Percentiles rank a stretch among this genome's conserved stretches.
phyloP scores from a whole-genome alignment of 2,329 filamentous ascomycete species.

The Trichoderma sp. region DNA sequence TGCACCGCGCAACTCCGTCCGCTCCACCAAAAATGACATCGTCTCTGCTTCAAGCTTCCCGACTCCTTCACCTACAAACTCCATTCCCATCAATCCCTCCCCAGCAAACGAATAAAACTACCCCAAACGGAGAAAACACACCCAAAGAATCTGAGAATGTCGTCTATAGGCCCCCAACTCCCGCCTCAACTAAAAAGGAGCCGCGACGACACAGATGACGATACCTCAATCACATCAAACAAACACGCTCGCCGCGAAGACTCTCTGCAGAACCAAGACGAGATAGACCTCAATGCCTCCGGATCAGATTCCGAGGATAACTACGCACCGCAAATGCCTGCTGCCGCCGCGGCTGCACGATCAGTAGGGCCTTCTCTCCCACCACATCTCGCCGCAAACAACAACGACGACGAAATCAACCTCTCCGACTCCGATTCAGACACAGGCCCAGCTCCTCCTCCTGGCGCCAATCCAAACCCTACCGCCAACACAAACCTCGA shows the following conservation, averaged over 20 bases:
- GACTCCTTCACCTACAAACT: background rate
- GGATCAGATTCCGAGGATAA: slow-evolving; percentile 39
- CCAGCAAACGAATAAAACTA: background rate
- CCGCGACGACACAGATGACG: slow-evolving; percentile 42
- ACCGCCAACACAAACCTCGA: slow-evolving; percentile 32
- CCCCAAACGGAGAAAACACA: background rate
- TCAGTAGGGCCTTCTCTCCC: slow-evolving; percentile 18
- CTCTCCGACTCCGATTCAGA: slow-evolving; percentile 36
- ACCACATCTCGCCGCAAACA: background rate
- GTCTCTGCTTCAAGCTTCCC: background rate
- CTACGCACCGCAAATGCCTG: slow-evolving; percentile 36
- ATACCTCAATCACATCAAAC: slow-evolving; percentile 33
- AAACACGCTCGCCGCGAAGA: slow-evolving; percentile 40
- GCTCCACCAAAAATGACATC: slow-evolving; percentile 4
- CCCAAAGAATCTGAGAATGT: slow-evolving; percentile 32
- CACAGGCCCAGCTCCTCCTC: slow-evolving; percentile 38
- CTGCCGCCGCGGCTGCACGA: slow-evolving; percentile 8
- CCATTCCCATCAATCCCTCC: background rate
- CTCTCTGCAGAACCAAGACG: slow-evolving; percentile 41
- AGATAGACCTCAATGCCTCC: slow-evolving; percentile 44
- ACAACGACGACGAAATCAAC: slow-evolving; percentile 44
- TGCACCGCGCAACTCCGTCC: slow-evolving; percentile 3
- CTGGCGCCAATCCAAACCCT: slow-evolving; percentile 24
- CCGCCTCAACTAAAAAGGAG: slow-evolving; percentile 65
- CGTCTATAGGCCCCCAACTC: slow-evolving; percentile 68